phyloP scores from a whole-genome alignment of 495 filamentous ascomycete species.

The Lasiosphaeria ovina region DNA sequence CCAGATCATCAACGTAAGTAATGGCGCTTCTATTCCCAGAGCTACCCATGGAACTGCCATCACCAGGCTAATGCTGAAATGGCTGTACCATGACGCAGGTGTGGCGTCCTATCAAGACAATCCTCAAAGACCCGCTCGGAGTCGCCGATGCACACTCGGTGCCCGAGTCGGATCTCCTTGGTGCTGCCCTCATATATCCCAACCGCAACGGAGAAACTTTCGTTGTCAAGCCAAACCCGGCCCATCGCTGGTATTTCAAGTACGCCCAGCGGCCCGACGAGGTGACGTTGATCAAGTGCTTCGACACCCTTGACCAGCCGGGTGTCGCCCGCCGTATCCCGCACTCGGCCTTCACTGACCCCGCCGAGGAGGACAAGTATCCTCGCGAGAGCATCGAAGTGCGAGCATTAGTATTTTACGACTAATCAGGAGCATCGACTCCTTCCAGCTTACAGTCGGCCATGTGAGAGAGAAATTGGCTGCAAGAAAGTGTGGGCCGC shows the following conservation, averaged over 20 bases:
- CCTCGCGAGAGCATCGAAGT: slow-evolving; percentile 65
- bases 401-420: slow-evolving; percentile 30
- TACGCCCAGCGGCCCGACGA: slow-evolving; percentile 61
- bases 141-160: slow-evolving; percentile 62
- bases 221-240: slow-evolving; percentile 55
- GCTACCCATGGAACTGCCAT: too few species aligned
- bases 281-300: slow-evolving; percentile 69
- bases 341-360: slow-evolving; percentile 63
- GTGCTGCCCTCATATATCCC: slow-evolving; percentile 70
- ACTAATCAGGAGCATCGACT: neutral
- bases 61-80: too few species aligned
- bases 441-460: too few species aligned
- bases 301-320: slow-evolving; percentile 61
- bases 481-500: too few species aligned
- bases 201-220: slow-evolving; percentile 71
- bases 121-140: slow-evolving; percentile 60
- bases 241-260: slow-evolving; percentile 77
- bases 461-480: too few species aligned
- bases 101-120: slow-evolving; percentile 69
- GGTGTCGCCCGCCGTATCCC: slow-evolving; percentile 60
- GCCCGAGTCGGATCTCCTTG: slow-evolving; percentile 63
- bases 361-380: slow-evolving; percentile 44
- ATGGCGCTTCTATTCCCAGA: too few species aligned
- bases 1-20: slow-evolving; percentile 67
- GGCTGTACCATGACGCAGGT: slow-evolving; percentile 26